Percentiles rank a stretch among this genome's conserved stretches.
phyloP scores from a whole-genome alignment of 2,329 filamentous ascomycete genomes.

The Scedosporium dehoogii region DNA sequence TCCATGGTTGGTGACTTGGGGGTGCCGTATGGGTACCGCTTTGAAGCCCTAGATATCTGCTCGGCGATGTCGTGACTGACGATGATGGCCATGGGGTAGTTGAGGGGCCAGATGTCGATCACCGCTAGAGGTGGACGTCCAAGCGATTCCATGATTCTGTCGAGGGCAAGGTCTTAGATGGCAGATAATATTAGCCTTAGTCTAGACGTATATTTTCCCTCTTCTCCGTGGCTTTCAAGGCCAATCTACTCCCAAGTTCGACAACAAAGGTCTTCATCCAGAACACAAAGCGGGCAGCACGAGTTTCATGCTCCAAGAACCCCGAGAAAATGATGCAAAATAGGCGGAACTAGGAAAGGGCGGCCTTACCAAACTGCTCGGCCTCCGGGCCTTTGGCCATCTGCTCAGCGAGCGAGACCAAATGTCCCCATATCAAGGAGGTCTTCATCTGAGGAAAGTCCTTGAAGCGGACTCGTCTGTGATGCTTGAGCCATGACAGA shows the following conservation, averaged over 20 bases:
- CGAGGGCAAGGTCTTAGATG: neutral
- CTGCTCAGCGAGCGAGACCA: neutral
- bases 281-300: neutral
- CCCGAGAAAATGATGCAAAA: neutral
- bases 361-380: slow-evolving; percentile 2
- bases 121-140: slow-evolving; percentile 23
- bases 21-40: slow-evolving; percentile 19
- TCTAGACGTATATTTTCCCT: neutral
- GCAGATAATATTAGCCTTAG: neutral
- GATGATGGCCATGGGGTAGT: slow-evolving; percentile 21
- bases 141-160: slow-evolving; percentile 17
- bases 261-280: neutral
- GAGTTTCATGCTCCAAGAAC: neutral
- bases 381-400: slow-evolving; percentile 1
- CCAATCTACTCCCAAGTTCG: neutral
- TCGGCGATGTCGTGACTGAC: slow-evolving; percentile 25
- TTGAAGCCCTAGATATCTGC: slow-evolving; percentile 22
- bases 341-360: neutral
- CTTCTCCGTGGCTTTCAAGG: neutral
- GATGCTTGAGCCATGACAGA: neutral
- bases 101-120: slow-evolving; percentile 24
- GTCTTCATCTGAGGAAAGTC: slow-evolving; percentile 5
- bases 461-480: slow-evolving; percentile 4
- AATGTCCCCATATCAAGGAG: slow-evolving; percentile 3
- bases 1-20: slow-evolving; percentile 17